Conservation (phyloP, 768 basidiomycete species). For the Asterophora parasitica region DNA sequence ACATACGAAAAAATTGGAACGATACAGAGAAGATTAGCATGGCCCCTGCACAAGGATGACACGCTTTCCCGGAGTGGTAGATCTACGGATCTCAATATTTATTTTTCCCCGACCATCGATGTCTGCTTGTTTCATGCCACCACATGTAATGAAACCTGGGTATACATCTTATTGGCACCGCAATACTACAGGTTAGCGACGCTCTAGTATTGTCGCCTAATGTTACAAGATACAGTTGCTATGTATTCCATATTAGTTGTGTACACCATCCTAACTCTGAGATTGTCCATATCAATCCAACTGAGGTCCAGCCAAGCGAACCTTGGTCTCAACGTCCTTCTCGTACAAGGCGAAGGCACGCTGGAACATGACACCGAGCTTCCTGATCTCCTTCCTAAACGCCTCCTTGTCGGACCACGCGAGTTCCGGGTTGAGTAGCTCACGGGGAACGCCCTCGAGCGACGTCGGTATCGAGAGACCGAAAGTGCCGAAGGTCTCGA, state of each 20-base stretch:
- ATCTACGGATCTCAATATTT: constrained; percentile 44
- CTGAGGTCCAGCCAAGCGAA: constrained; percentile 76
- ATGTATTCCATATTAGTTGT: constrained; percentile 6
- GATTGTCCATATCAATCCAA: constrained; percentile 17
- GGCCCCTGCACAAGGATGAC: constrained; percentile 99
- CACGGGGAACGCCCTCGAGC: constrained; percentile 83
- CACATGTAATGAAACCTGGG: too few relatives aligned
- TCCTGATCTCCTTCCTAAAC: constrained; percentile 83
- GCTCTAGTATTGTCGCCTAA: constrained; percentile 8
- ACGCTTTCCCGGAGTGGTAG: constrained; percentile 95
- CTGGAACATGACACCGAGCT: constrained; percentile 90
- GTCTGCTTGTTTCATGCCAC: too few relatives aligned
- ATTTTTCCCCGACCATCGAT: too few relatives aligned
- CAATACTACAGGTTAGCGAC: background rate
- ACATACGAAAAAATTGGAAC: constrained; percentile 84
- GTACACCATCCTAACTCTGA: background rate
- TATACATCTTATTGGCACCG: too few relatives aligned
- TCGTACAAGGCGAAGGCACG: constrained; percentile 93
- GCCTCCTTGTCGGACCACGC: constrained; percentile 90
- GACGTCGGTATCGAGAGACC: constrained; percentile 78
- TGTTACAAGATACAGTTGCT: constrained; percentile 10
- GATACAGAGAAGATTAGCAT: constrained; percentile 99
- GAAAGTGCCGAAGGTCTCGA: constrained; percentile 80
- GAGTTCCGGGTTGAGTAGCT: constrained; percentile 81
- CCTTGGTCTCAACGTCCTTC: constrained; percentile 75